Evolutionary conservation across 2,329 filamentous ascomycete genomes (phyloP), one percentile per base, ranked within the genome.

Genomic region (Pseudogymnoascus sp.): DNA sequence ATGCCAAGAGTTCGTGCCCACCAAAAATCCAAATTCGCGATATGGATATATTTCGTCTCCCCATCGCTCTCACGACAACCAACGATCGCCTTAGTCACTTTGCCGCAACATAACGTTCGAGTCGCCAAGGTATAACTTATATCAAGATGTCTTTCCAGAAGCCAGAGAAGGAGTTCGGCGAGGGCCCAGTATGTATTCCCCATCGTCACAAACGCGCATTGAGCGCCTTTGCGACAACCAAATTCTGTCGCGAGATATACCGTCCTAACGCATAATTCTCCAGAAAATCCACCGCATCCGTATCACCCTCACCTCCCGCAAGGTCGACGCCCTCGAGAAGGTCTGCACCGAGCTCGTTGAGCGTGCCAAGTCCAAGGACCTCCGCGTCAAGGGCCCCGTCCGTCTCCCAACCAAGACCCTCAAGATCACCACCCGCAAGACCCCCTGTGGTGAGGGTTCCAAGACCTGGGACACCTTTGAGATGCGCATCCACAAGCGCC

Each of bases 391-490:
- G 89, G 93, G 95, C 76, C 92, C 93, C 78, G 93, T 97, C 80
- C 92, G 93, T 77, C 89, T 97, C 75, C 92, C 95, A 75, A 97
- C 93, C 84, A 96, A 97, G 89, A 91, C 87, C 79, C 87, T 97
- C 76, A 91, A 95, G 86, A 66, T 74, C 85, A 91, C 90, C 78
- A 96, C 95, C 85, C 90, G 95, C 77, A 99, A 99, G 90, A 97
- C 95, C 71, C 95, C 95, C 79, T 95, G 90, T 83, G 95, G 95
- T 90, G 95, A 99, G 87, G 95, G 95, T 83, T 96, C 90, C 81
- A 99, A 99, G 91, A 99, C 95, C 77, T 99, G 95, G 95, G 95
- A 97, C 80, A 88, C 85, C 80, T 99, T 85, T 81, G 93, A 99
- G 89, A 96, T 99, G 92, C 89, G 93, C 83, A 96, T 97, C 79